Percentiles rank a stretch among this genome's conserved stretches.
Evolutionary conservation across 345 rosid genomes (phyloP).

Genomic region (Sonneratia caseolaris): DNA sequence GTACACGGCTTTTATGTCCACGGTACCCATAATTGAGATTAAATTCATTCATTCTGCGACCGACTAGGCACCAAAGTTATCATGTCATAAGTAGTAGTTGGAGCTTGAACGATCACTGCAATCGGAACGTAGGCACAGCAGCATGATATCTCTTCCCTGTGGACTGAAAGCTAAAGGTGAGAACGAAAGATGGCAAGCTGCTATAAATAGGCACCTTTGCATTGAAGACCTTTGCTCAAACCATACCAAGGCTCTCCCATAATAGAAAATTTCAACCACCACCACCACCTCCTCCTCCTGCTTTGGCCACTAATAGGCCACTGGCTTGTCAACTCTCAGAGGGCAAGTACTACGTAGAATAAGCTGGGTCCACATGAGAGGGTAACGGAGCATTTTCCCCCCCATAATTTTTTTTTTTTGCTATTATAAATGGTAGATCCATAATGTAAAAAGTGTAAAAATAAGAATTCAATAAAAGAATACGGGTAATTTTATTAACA

Average conservation of each 20-base stretch:
- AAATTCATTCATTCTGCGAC: too few species aligned
- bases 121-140: not conserved
- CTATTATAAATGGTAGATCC: too few species aligned
- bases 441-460: too few species aligned
- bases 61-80: too few species aligned
- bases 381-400: too few species aligned
- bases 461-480: too few species aligned
- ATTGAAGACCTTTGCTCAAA: not conserved
- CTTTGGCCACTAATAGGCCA: not conserved
- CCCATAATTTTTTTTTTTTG: too few species aligned
- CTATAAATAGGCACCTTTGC: not conserved
- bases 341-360: not conserved
- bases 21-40: too few species aligned
- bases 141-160: not conserved
- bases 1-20: too few species aligned
- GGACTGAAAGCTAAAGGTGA: not conserved
- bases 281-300: conserved; percentile 1
- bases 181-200: not conserved
- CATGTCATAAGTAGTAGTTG: too few species aligned
- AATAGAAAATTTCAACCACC: not conserved
- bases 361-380: not conserved
- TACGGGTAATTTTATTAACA: too few species aligned
- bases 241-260: not conserved
- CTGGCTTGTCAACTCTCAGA: not conserved
- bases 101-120: too few species aligned